These are phyloP conservation scores for Exserohilum rostratum DNA, from an alignment of 2,329 filamentous ascomycete species.

Conservation along the genomic window DNA sequence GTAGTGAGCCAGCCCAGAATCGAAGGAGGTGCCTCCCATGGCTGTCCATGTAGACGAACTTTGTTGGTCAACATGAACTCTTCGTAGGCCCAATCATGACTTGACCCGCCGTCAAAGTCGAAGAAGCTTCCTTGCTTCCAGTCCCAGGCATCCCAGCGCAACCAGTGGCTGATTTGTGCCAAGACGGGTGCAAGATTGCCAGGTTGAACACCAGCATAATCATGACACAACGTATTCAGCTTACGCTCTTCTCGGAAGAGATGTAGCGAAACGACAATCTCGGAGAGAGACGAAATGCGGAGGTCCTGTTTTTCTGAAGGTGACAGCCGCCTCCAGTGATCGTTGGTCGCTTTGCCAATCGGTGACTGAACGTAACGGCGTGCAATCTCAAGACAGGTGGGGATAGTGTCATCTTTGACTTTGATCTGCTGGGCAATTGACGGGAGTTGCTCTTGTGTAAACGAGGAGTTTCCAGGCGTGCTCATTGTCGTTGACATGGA, in stretches of 20 bases:
- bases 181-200: conserved; percentile 72
- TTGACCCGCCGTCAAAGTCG: conserved; percentile 64
- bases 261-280: conserved; percentile 75
- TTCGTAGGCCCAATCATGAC: conserved; percentile 63
- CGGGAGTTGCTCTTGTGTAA: conserved; percentile 14
- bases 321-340: conserved; percentile 63
- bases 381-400: conserved; percentile 39
- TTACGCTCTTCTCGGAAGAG: conserved; percentile 90
- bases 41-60: conserved; percentile 37
- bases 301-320: conserved; percentile 43
- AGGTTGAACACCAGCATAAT: conserved; percentile 53
- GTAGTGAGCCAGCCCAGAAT: conserved; percentile 60
- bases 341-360: conserved; percentile 49
- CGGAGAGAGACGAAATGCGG: conserved; percentile 66
- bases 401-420: conserved; percentile 34
- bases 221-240: conserved; percentile 67
- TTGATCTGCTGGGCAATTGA: conserved; percentile 37
- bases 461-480: conserved; percentile 28
- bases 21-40: conserved; percentile 59
- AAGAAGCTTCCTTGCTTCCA: conserved; percentile 61
- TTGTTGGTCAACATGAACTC: conserved; percentile 49
- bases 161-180: conserved; percentile 80
- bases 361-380: conserved; percentile 45
- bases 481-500: conserved; percentile 32
- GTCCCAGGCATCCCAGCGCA: conserved; percentile 73